Conservation (phyloP, 495 filamentous ascomycete species). For the Trichoderma parareesei region DNA sequence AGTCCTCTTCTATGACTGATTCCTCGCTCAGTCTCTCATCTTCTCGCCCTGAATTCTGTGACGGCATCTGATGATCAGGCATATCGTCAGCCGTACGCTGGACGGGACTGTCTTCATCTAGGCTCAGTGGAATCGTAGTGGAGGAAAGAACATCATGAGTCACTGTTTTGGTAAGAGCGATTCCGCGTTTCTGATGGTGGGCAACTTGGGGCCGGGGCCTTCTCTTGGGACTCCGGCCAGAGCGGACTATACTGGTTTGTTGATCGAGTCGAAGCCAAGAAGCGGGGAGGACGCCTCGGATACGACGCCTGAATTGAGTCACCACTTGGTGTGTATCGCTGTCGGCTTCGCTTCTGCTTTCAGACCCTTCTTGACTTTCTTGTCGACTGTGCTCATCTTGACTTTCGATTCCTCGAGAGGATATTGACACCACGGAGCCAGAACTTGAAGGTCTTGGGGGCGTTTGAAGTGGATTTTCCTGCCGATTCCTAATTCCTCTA, state of each 20-base stretch:
- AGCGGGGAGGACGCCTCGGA: slow-evolving; percentile 81
- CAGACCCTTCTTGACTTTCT: not conserved
- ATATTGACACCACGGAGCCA: not conserved
- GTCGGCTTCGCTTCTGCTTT: not conserved
- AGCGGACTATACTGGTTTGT: slow-evolving; percentile 24
- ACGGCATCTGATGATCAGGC: not conserved
- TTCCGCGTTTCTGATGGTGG: slow-evolving; percentile 37
- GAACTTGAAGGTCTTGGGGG: not conserved
- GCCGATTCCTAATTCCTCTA: not conserved
- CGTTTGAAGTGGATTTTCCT: not conserved
- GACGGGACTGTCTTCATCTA: slow-evolving; percentile 30
- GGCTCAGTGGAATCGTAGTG: slow-evolving; percentile 33
- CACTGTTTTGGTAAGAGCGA: slow-evolving; percentile 29
- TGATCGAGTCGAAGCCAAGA: slow-evolving; percentile 78
- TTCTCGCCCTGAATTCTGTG: not conserved
- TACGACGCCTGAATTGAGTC: slow-evolving; percentile 41
- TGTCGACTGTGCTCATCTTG: not conserved
- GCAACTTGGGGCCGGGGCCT: slow-evolving; percentile 29
- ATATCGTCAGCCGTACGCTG: not conserved
- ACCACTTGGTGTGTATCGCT: slow-evolving; percentile 30
- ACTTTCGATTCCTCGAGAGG: not conserved
- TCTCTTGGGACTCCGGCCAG: slow-evolving; percentile 22
- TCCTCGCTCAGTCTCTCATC: not conserved
- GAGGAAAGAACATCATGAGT: slow-evolving; percentile 15
- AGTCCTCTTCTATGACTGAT: not conserved